A percentile compares a stretch with the other conserved stretches of the same genome.
phyloP scores from a whole-genome alignment of 257 asterid species.

The Solanum piurae region DNA sequence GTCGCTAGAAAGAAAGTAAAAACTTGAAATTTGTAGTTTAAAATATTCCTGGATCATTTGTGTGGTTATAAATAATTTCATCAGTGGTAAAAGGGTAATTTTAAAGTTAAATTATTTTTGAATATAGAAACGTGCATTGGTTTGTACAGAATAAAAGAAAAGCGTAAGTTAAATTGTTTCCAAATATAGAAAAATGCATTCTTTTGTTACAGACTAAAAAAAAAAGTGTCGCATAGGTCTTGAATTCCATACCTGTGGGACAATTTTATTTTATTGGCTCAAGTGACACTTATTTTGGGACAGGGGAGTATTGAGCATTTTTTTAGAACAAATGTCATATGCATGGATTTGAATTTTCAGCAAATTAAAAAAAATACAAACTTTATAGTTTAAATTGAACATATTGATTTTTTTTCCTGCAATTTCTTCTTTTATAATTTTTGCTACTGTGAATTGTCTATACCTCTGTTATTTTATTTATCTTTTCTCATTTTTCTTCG shows the following conservation, averaged over 20 bases:
- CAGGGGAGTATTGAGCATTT: not conserved
- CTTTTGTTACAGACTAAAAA: not conserved
- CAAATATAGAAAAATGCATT: not conserved
- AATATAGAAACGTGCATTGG: not conserved
- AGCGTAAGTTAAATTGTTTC: not conserved
- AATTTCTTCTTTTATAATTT: not conserved
- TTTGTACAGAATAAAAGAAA: too few species aligned
- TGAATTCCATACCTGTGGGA: not conserved
- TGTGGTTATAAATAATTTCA: rapidly evolving
- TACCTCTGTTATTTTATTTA: not conserved
- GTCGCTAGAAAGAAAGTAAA: not conserved
- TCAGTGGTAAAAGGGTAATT: not conserved
- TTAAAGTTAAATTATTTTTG: not conserved
- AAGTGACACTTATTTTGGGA: not conserved
- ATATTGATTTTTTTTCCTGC: not conserved
- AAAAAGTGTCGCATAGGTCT: not conserved
- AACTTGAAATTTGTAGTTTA: not conserved
- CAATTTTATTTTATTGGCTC: too few species aligned
- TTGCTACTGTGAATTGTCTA: not conserved
- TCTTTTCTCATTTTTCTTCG: not conserved
- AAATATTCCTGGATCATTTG: not conserved
- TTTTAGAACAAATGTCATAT: not conserved
- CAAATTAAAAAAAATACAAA: not conserved
- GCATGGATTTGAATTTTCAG: not conserved
- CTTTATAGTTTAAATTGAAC: not conserved